A percentile compares a stretch with the other conserved stretches of the same genome.
phyloP scores from a whole-genome alignment of 2,329 filamentous ascomycete genomes.

The Fusarium caatingaense region DNA sequence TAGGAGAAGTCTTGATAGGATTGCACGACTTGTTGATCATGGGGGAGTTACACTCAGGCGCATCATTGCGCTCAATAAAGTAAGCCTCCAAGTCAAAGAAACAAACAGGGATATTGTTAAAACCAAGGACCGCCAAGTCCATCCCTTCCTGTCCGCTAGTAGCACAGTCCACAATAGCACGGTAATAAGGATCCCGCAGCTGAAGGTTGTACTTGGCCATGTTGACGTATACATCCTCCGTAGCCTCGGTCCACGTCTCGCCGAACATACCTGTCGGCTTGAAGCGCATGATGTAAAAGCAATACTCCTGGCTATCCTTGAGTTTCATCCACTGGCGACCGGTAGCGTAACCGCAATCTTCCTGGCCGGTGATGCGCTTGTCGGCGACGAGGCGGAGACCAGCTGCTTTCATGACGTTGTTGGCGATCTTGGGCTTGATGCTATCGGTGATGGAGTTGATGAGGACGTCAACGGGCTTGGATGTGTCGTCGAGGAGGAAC shows the following conservation, averaged over 20 bases:
- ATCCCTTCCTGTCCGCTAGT: background rate
- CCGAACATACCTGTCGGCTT: background rate
- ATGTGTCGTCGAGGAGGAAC: conserved; percentile 20
- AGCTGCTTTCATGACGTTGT: conserved; percentile 36
- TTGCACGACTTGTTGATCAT: background rate
- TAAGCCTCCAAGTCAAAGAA: conserved; percentile 26
- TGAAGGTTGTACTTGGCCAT: conserved; percentile 30
- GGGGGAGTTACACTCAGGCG: conserved; percentile 1
- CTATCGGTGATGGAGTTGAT: conserved; percentile 16
- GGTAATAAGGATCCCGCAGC: conserved; percentile 22
- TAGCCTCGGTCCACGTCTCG: conserved; percentile 8
- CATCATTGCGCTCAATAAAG: conserved; percentile 19
- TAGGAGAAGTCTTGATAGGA: conserved; percentile 3
- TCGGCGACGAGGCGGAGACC: conserved; percentile 25
- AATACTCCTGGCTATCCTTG: conserved; percentile 20
- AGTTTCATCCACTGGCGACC: conserved; percentile 35
- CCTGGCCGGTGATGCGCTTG: conserved; percentile 6
- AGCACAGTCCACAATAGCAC: conserved; percentile 25
- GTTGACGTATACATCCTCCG: conserved; percentile 15
- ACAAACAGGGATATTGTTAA: conserved; percentile 17
- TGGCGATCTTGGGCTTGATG: conserved; percentile 35
- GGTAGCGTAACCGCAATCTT: conserved; percentile 17
- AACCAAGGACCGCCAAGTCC: background rate
- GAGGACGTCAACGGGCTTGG: background rate
- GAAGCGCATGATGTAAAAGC: conserved; percentile 32